Base-by-base conservation (phyloP, 2,329 filamentous ascomycete genomes). In the Fusarium setosum region DNA sequence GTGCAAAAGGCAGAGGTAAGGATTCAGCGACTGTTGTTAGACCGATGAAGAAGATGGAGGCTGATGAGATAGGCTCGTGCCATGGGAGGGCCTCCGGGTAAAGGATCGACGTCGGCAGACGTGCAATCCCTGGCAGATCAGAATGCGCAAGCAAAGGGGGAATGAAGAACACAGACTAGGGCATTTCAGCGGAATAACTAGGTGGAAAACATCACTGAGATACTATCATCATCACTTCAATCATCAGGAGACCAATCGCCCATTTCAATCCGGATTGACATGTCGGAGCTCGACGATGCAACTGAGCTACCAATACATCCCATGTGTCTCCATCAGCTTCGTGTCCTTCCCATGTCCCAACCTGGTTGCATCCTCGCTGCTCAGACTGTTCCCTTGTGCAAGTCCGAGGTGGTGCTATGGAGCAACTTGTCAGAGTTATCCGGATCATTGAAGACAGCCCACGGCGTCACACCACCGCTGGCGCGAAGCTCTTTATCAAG, bases 1-100 rank as follows among this genome's bases (percentile, higher is more conserved):
- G 56, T 61, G 15, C 62, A 65, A 15, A 60, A 26, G 4, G 60
- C 62, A 13, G 62, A 65, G 62, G 62, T 60, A 26, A 24, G 55
- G 7, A 5, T n/a, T n/a, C 9, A 9, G 20, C 8, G 3, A 12
- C 8, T 4, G 3, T 4, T 6, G 3, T 5, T 26, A 2, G 2
- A 12, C 12, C 15, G 7, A 7, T 20, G 2, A 3, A 10, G 6
- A 3, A 13, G 15, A 45, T n/a, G 35, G n/a, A n/a, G n/a, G n/a
- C 20, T 13, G 6, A 10, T 7, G 2, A 24, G 4, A 12, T 1
- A 63, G 61, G 38, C 59, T 51, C 59, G 61, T 2, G 53, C 49
- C 12, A 37, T 53, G 10, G 54, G 61, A 10, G 54, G 54, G 20
- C 59, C 53, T 13, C 59, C 59, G 5, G 61, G 59, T 18, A 54